Evolutionary conservation across 78 protist genomes (phyloP).

Genomic region (Corallochytrium limacisporum): DNA sequence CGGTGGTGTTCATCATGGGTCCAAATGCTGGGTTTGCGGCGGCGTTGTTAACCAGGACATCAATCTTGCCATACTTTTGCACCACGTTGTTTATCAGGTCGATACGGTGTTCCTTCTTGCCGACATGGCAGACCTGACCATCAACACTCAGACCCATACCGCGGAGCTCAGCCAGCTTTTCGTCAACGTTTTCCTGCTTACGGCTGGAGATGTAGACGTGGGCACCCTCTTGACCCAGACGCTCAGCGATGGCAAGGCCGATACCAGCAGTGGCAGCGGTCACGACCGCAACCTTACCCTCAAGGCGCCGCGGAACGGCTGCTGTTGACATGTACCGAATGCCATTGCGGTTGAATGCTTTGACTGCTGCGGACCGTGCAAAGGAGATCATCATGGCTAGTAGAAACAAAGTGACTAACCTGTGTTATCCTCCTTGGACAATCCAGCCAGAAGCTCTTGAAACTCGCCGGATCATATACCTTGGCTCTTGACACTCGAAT

Average conservation of each 20-base stretch:
- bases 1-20: background rate
- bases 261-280: conserved; percentile 33
- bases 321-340: background rate
- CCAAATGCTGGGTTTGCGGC: conserved; percentile 17
- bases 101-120: background rate
- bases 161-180: background rate
- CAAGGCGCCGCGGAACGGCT: background rate
- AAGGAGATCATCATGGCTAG: too few species aligned
- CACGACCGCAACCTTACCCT: conserved; percentile 5
- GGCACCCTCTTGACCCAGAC: conserved; percentile 25
- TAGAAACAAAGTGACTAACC: too few species aligned
- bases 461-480: too few species aligned
- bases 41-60: conserved; percentile 29
- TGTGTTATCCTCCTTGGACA: too few species aligned
- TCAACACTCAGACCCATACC: background rate
- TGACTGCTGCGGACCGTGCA: too few species aligned
- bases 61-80: conserved; percentile 5
- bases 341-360: too few species aligned
- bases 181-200: conserved; percentile 8
- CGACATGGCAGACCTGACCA: conserved; percentile 1
- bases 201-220: conserved; percentile 16
- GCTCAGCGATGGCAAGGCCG: conserved; percentile 25
- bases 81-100: background rate
- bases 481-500: too few species aligned
- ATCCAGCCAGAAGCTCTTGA: too few species aligned